Base-by-base conservation (phyloP, 495 filamentous ascomycete genomes). In the Pseudoneurospora amorphoporcata region DNA sequence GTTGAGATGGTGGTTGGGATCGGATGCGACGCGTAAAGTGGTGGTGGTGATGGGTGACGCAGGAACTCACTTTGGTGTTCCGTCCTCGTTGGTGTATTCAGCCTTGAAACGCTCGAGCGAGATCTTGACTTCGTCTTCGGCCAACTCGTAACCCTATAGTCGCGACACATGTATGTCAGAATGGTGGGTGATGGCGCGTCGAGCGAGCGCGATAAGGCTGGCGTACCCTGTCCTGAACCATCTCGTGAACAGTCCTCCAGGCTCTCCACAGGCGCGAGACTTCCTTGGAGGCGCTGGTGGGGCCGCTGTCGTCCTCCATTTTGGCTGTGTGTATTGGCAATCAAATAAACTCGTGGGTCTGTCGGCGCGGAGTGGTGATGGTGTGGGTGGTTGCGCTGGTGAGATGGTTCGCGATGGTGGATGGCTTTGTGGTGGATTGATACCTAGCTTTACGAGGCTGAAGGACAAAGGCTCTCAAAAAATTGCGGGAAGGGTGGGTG, bases 51-150 rank as follows among this genome's bases (percentile, higher is more conserved):
- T 45, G 42, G 4, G 45, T 38, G 6, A 14, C 39, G 7, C 43
- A 45, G 71, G 58, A 70, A 78, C 89, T 74, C 87, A 94, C 91
- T 93, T 87, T 43, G 91, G 87, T 69, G 84, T 88, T 68, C 94
- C 94, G 74, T 91, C 88, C 61, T 83, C 82, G 78, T 90, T 87
- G 43, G 86, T 84, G 81, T 89, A 97, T 75, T 90, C 85, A 9
- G 72, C 69, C 70, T 84, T 85, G 84, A 99, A 99, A 12, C 91
- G 87, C 8, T 90, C 86, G 17, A 97, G 90, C 3, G 91, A 86
- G 75, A 97, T 91, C 77, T 88, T 87, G 72, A 97, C 87, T 87
- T 99, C 95, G 37, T 94, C 91, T 68, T 98, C 93, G 37, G 92
- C 85, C 23, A 99, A 85, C 79, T 96, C 91, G 83, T 99, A 99